A percentile compares a stretch with the other conserved stretches of the same genome.
Evolutionary conservation across 306 rosid genomes (phyloP).

Genomic region (Alnus rubra): DNA sequence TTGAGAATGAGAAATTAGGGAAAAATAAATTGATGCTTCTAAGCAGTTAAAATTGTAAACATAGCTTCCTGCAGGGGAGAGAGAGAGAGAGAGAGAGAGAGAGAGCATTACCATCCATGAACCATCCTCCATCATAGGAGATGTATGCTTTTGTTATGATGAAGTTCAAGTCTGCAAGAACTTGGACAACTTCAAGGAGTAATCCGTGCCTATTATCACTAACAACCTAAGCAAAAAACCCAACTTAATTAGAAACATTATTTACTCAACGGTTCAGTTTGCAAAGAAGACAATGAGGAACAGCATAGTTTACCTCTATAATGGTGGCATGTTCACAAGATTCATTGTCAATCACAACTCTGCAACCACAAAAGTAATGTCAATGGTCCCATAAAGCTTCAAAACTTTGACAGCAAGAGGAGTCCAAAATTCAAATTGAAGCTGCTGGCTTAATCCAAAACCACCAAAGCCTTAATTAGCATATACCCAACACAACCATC

Average conservation of each 20-base stretch:
- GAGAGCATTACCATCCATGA: slow-evolving; percentile 11
- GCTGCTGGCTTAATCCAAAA: neutral
- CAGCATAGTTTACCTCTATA: neutral
- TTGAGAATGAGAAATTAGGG: neutral
- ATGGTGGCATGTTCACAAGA: slow-evolving; percentile 10
- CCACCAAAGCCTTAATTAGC: too few relatives aligned
- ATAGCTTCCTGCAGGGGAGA: too few relatives aligned
- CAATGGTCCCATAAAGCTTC: neutral
- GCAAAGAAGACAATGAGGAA: neutral
- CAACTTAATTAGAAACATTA: neutral
- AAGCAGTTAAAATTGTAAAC: too few relatives aligned
- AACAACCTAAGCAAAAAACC: neutral
- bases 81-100: neutral
- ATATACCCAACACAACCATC: too few relatives aligned
- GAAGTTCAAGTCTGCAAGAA: slow-evolving; percentile 1
- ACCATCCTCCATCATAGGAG: slow-evolving; percentile 18
- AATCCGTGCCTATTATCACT: neutral
- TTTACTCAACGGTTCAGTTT: neutral
- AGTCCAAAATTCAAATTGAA: slow-evolving; percentile 5
- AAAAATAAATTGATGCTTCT: neutral
- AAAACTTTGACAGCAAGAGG: neutral
- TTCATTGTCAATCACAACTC: slow-evolving; percentile 8
- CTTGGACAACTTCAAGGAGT: slow-evolving; percentile 14
- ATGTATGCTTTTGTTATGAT: slow-evolving; percentile 9
- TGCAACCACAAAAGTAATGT: neutral